A percentile compares a stretch with the other conserved stretches of the same genome.
phyloP scores from a whole-genome alignment of 108 stramenopile genomes.

The Nitzschia inconspicua region DNA sequence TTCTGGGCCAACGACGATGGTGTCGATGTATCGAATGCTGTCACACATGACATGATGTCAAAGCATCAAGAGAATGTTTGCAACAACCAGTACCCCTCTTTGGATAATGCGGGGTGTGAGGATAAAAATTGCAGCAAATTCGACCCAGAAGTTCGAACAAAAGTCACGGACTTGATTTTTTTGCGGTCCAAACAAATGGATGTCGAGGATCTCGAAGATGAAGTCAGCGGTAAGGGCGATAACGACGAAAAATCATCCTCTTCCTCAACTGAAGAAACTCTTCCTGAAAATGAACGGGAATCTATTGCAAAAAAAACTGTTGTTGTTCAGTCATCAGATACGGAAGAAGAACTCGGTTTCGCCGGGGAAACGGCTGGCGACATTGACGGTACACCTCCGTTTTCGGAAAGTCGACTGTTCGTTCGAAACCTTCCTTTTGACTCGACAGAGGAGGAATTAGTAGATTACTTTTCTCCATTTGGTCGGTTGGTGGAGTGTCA shows the following conservation, averaged over 20 bases:
- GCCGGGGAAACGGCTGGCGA: conserved; percentile 27
- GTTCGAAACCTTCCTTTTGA: conserved; percentile 93
- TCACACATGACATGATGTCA: no score
- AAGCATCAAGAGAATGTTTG: no score
- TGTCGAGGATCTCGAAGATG: conserved; percentile 42
- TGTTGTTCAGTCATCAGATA: neutral
- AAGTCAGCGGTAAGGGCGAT: conserved; percentile 14
- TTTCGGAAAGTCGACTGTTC: conserved; percentile 74
- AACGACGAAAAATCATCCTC: conserved; percentile 10
- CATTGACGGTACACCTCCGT: conserved; percentile 17
- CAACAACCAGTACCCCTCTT: conserved; percentile 3
- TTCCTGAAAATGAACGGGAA: neutral
- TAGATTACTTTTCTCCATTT: conserved; percentile 66
- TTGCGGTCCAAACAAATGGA: conserved; percentile 65
- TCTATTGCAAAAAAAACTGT: neutral
- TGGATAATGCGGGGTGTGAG: conserved; percentile 18
- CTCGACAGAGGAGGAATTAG: conserved; percentile 91
- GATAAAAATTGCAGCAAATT: conserved; percentile 21
- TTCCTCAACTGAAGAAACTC: no score
- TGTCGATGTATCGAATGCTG: conserved; percentile 1
- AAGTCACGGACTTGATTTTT: conserved; percentile 73
- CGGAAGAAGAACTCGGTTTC: conserved; percentile 16
- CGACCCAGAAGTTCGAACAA: conserved; percentile 19
- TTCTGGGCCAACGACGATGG: conserved; percentile 88
- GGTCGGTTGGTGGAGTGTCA: conserved; percentile 83